Evolutionary conservation across 2,329 filamentous ascomycete species (phyloP).

Genomic region (Scortechinia acanthostroma): DNA sequence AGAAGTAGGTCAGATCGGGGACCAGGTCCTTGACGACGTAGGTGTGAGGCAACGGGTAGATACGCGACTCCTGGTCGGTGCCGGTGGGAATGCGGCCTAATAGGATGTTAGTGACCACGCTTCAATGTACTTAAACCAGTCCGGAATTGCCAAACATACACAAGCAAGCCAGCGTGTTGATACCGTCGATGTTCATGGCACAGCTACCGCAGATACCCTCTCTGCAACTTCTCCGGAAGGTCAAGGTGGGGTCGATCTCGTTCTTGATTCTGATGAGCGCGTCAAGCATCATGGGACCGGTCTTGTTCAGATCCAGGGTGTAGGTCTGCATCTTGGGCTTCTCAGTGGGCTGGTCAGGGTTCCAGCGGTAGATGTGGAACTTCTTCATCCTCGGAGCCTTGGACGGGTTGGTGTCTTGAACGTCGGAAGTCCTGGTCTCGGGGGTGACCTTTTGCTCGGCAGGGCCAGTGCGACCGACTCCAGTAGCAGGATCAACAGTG

Average conservation of each 20-base stretch:
- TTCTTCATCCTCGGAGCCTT: conserved; percentile 69
- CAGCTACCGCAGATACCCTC: conserved; percentile 98
- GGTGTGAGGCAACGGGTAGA: conserved; percentile 96
- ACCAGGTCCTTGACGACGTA: conserved; percentile 99
- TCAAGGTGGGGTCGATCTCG: conserved; percentile 91
- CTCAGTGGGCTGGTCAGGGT: conserved; percentile 81
- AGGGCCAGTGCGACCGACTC: conserved; percentile 15
- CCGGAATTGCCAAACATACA: conserved; percentile 54
- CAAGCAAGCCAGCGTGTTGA: conserved; percentile 93
- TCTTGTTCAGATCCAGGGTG: conserved; percentile 95
- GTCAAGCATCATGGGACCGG: conserved; percentile 95
- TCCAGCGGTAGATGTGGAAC: conserved; percentile 99
- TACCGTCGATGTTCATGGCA: conserved; percentile 99
- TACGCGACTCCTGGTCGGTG: conserved; percentile 73
- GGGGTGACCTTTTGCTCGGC: conserved; percentile 22
- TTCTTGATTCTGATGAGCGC: conserved; percentile 98
- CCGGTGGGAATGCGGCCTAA: conserved; percentile 89
- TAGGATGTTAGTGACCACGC: conserved; percentile 14
- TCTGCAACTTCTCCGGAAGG: conserved; percentile 89
- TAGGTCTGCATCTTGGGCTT: conserved; percentile 96
- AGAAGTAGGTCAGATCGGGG: conserved; percentile 94
- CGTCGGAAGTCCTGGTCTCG: conserved; percentile 44
- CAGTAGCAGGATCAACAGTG: conserved; percentile 22
- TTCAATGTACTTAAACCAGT: not conserved
- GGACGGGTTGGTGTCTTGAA: conserved; percentile 50